phyloP scores from a whole-genome alignment of 2,329 filamentous ascomycete genomes.

The Fusarium temperatum region DNA sequence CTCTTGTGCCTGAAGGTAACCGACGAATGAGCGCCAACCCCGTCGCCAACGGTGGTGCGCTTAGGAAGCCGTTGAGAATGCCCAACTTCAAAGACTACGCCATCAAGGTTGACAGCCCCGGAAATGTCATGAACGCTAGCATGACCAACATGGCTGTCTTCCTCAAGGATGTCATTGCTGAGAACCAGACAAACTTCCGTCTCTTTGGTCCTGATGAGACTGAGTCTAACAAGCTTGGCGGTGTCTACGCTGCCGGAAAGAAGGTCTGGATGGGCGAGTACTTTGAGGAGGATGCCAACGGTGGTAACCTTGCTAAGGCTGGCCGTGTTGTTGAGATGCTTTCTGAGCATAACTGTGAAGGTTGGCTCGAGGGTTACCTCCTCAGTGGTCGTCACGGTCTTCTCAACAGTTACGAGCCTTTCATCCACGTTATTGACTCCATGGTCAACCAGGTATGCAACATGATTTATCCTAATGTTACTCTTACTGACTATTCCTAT shows the following conservation, averaged over 20 bases:
- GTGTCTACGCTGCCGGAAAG: constrained; percentile 77
- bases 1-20: constrained; percentile 70
- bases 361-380: constrained; percentile 82
- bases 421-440: constrained; percentile 84
- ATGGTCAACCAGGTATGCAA: constrained; percentile 78
- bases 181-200: constrained; percentile 75
- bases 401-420: constrained; percentile 84
- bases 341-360: constrained; percentile 82
- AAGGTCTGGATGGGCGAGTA: constrained; percentile 85
- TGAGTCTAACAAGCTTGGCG: constrained; percentile 79
- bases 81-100: constrained; percentile 76
- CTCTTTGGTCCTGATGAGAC: constrained; percentile 84
- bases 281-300: constrained; percentile 78
- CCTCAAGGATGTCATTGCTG: constrained; percentile 72
- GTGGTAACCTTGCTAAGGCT: constrained; percentile 73
- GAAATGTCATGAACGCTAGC: constrained; percentile 64
- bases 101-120: constrained; percentile 69
- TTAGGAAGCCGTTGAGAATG: constrained; percentile 73
- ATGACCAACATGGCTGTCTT: constrained; percentile 77
- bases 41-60: constrained; percentile 74
- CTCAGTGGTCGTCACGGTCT: constrained; percentile 79
- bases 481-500: constrained; percentile 12
- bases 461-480: not conserved
- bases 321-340: constrained; percentile 86
- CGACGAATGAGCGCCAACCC: constrained; percentile 82